Conservation (phyloP, 331 rosid species). For the Acacia pycnantha region DNA sequence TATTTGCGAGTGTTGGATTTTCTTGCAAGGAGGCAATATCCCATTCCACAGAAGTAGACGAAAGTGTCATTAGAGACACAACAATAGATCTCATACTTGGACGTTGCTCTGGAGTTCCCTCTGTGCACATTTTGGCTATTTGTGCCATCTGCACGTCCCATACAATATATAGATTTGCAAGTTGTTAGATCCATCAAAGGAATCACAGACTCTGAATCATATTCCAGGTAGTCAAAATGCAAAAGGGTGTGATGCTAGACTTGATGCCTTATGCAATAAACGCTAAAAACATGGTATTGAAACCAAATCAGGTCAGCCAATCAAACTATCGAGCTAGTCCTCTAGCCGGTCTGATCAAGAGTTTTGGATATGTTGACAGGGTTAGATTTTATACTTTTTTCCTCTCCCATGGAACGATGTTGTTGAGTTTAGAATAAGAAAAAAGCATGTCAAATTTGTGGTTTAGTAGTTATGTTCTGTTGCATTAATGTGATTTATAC, state of each 20-base stretch:
- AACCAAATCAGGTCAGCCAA: too few relatives aligned
- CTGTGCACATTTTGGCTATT: background rate
- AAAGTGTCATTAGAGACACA: background rate
- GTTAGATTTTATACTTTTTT: too few relatives aligned
- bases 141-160: background rate
- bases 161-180: background rate
- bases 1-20: background rate
- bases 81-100: slow-evolving; percentile 9
- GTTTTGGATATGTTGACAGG: too few relatives aligned
- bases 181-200: background rate
- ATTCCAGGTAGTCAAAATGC: background rate
- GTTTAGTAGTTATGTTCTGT: too few relatives aligned
- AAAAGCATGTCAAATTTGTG: too few relatives aligned
- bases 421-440: too few relatives aligned
- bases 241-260: background rate
- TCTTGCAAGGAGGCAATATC: background rate
- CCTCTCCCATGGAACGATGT: too few relatives aligned
- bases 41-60: background rate
- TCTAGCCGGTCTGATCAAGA: too few relatives aligned
- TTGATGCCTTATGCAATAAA: background rate
- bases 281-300: too few relatives aligned
- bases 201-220: background rate
- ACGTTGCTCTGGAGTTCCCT: background rate
- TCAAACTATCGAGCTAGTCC: too few relatives aligned
- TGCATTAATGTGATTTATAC: background rate